phyloP scores from a whole-genome alignment of 768 basidiomycete species.

The Paxillus rubicundulus region DNA sequence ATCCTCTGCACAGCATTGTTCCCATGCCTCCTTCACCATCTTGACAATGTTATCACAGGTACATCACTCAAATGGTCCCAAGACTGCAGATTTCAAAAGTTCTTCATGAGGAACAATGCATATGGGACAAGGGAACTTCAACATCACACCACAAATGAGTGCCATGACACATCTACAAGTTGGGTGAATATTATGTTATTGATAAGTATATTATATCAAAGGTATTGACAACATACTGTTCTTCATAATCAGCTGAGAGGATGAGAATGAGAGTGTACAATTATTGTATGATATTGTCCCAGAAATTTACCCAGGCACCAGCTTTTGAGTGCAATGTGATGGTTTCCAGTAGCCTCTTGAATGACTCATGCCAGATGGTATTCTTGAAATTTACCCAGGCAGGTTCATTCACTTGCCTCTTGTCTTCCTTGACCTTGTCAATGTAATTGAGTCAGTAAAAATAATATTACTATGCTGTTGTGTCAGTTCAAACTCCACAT shows the following conservation, averaged over 20 bases:
- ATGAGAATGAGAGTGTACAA: slow-evolving; percentile 8
- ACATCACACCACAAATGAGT: slow-evolving; percentile 9
- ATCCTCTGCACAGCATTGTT: neutral
- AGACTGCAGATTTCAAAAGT: neutral
- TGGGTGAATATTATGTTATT: too few species aligned
- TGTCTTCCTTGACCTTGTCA: slow-evolving; percentile 2
- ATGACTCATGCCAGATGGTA: slow-evolving; percentile 7
- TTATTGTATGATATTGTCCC: neutral
- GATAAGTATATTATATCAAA: too few species aligned
- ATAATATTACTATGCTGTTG: too few species aligned
- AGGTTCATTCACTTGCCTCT: neutral
- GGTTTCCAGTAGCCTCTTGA: slow-evolving; percentile 3
- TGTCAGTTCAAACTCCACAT: too few species aligned
- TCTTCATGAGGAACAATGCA: slow-evolving; percentile 10
- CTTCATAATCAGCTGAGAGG: slow-evolving; percentile 11
- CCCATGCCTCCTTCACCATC: neutral
- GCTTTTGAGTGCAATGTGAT: neutral
- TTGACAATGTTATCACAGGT: neutral
- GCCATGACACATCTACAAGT: slow-evolving; percentile 18
- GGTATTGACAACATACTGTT: too few species aligned
- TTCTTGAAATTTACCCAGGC: slow-evolving; percentile 10
- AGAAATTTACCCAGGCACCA: neutral
- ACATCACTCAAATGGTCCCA: too few species aligned
- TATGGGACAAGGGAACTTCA: slow-evolving; percentile 15
- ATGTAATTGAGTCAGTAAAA: too few species aligned